phyloP scores from a whole-genome alignment of 2,329 filamentous ascomycete genomes.

The Colletotrichum sp. region DNA sequence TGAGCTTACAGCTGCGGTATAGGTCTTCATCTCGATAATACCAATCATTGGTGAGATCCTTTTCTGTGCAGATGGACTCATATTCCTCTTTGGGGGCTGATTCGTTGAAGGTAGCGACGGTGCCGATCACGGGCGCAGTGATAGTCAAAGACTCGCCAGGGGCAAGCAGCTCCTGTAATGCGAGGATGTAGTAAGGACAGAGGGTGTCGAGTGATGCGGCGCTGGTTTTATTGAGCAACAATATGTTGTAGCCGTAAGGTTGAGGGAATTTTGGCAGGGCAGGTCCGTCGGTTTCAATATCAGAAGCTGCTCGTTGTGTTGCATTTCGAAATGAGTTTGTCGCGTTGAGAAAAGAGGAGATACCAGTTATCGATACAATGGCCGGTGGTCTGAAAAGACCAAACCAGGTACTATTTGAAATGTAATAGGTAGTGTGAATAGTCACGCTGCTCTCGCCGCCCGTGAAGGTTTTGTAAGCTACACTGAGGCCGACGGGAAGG shows the following conservation, averaged over 20 bases:
- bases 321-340: accelerated
- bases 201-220: background rate
- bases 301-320: accelerated
- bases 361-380: accelerated
- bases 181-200: no score
- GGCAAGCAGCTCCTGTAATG: accelerated
- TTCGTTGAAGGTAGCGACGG: background rate
- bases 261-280: no score
- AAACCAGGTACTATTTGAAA: accelerated
- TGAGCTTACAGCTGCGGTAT: no score
- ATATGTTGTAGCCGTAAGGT: no score
- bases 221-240: background rate
- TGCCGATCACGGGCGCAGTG: background rate
- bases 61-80: no score
- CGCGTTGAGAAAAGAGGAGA: background rate
- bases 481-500: background rate
- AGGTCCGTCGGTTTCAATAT: no score
- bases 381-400: accelerated
- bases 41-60: no score
- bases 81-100: no score
- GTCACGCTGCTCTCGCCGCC: background rate
- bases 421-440: accelerated
- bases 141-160: background rate
- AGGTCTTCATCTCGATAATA: no score
- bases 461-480: background rate